Conservation (phyloP, 345 rosid genomes). For the Gossypium mustelinum region DNA sequence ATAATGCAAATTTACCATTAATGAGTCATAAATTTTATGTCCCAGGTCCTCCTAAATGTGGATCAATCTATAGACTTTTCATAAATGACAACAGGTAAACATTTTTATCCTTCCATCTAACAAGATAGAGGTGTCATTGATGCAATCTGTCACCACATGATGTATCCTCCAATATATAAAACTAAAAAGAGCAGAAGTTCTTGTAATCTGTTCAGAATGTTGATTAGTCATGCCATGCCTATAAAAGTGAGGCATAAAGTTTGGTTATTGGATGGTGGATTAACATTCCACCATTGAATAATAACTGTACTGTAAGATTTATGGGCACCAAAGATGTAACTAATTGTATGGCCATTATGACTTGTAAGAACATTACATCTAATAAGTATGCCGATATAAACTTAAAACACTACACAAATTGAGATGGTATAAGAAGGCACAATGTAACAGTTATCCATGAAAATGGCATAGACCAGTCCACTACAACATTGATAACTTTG, state of each 20-base stretch:
- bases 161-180: background rate
- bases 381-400: background rate
- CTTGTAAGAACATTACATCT: background rate
- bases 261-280: background rate
- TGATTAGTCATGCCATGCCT: background rate
- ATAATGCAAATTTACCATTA: background rate
- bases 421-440: background rate
- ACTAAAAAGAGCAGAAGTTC: background rate
- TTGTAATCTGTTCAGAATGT: background rate
- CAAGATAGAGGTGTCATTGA: too few relatives aligned
- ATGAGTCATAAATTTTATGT: background rate
- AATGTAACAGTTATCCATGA: background rate
- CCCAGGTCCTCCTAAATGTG: background rate
- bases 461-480: background rate
- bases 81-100: background rate
- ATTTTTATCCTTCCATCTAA: too few relatives aligned
- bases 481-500: constrained; percentile 1
- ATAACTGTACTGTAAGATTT: background rate
- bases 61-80: background rate
- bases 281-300: background rate
- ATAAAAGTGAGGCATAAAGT: background rate
- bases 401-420: background rate
- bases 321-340: background rate
- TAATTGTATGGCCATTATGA: background rate
- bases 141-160: too few relatives aligned